Evolutionary conservation across 805 yeast species (phyloP).

Genomic region (Candida ascalaphidarum): DNA sequence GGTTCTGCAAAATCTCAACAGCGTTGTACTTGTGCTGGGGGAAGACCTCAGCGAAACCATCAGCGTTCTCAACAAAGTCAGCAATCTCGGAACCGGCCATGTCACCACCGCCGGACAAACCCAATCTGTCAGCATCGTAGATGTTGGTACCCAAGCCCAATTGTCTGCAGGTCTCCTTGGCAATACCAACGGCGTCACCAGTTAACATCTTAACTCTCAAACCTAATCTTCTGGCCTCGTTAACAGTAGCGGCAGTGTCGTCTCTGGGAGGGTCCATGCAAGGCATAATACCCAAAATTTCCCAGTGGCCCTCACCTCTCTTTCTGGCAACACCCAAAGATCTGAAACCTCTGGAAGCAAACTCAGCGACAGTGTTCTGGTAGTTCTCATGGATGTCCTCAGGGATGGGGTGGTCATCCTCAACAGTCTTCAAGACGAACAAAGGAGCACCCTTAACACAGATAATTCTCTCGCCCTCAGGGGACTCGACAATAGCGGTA

Average conservation of each 20-base stretch:
- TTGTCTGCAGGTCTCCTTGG: slow-evolving; percentile 97
- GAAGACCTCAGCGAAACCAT: slow-evolving; percentile 98
- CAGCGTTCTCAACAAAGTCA: slow-evolving; percentile 94
- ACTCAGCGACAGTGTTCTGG: slow-evolving; percentile 95
- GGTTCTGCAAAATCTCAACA: slow-evolving; percentile 88
- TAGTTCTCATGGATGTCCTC: slow-evolving; percentile 90
- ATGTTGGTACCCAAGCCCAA: slow-evolving; percentile 94
- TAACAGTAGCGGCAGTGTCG: slow-evolving; percentile 91
- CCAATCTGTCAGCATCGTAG: slow-evolving; percentile 93
- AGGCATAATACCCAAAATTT: slow-evolving; percentile 95
- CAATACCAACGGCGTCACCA: slow-evolving; percentile 99
- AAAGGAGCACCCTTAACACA: slow-evolving; percentile 99
- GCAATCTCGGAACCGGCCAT: slow-evolving; percentile 97
- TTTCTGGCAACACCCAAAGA: slow-evolving; percentile 98
- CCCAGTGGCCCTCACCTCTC: slow-evolving; percentile 99
- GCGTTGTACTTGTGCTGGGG: slow-evolving; percentile 96
- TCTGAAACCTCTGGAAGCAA: slow-evolving; percentile 97
- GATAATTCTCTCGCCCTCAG: slow-evolving; percentile 89
- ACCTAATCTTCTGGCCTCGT: slow-evolving; percentile 87
- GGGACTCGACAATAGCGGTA: slow-evolving; percentile 90
- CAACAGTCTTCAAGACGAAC: slow-evolving; percentile 93
- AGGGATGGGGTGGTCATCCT: slow-evolving; percentile 94
- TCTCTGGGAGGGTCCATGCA: slow-evolving; percentile 99
- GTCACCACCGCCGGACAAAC: slow-evolving; percentile 87
- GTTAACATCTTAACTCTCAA: slow-evolving; percentile 95